Conservation (phyloP, 225 moss, liverwort and hornwort species). For the Straminergon stramineum region DNA sequence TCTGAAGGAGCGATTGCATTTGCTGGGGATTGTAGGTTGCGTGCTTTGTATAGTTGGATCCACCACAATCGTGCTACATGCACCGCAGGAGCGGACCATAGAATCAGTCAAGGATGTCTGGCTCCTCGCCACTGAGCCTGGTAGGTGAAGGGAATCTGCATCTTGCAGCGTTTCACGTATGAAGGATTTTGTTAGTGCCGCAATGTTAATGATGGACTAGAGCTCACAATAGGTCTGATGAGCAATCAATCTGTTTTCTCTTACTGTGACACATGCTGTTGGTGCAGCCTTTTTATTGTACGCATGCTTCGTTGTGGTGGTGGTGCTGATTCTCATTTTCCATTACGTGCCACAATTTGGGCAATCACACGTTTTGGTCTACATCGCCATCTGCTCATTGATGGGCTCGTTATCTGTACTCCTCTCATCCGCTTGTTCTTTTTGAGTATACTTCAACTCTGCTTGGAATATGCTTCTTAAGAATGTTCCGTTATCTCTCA, state of each 20-base stretch:
- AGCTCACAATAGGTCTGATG: background rate
- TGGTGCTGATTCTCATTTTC: conserved; percentile 86
- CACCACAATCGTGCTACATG: conserved; percentile 83
- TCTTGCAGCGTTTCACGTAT: background rate
- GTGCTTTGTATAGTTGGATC: conserved; percentile 95
- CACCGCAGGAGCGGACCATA: conserved; percentile 81
- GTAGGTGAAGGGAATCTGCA: background rate
- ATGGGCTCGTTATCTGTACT: conserved; percentile 95
- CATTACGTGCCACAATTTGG: conserved; percentile 85
- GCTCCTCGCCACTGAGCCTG: conserved; percentile 80
- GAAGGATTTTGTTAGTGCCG: background rate
- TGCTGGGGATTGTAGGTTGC: conserved; percentile 92
- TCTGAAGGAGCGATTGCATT: conserved; percentile 85
- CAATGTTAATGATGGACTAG: background rate
- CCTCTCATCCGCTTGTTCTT: background rate
- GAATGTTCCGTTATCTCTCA: background rate
- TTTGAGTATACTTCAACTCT: background rate
- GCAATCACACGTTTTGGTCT: conserved; percentile 91
- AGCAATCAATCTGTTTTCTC: background rate
- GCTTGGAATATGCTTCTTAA: background rate
- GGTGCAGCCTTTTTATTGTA: conserved; percentile 74
- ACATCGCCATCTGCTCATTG: conserved; percentile 92
- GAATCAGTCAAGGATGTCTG: conserved; percentile 84
- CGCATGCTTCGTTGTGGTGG: conserved; percentile 58
- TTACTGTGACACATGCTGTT: background rate